A percentile compares a stretch with the other conserved stretches of the same genome.
Conservation (phyloP, 2,329 filamentous ascomycete genomes). For the Aspergillus arachidicola region DNA sequence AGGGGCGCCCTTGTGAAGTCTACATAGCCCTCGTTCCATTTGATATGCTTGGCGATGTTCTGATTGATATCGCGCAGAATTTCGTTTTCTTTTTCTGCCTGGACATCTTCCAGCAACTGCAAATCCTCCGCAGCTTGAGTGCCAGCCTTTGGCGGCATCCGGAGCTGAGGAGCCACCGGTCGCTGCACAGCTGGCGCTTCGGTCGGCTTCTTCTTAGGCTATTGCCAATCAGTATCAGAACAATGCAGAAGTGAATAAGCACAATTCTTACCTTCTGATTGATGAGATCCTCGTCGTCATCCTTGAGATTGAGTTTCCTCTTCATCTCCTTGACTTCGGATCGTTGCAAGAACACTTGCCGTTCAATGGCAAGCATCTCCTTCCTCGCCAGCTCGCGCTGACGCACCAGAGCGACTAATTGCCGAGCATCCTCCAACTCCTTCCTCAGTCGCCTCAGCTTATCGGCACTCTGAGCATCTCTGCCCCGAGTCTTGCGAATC, state of each 20-base stretch:
- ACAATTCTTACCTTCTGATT: conserved; percentile 76
- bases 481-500: conserved; percentile 89
- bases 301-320: conserved; percentile 83
- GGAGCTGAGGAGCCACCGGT: conserved; percentile 65
- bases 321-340: conserved; percentile 84
- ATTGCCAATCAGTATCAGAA: conserved; percentile 46
- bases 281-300: conserved; percentile 89
- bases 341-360: conserved; percentile 79
- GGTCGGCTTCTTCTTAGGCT: conserved; percentile 70
- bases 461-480: conserved; percentile 91
- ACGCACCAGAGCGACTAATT: conserved; percentile 75
- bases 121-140: conserved; percentile 80
- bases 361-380: conserved; percentile 74
- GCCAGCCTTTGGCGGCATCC: conserved; percentile 70
- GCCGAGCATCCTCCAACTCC: conserved; percentile 86
- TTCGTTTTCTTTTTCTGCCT: conserved; percentile 78
- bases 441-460: conserved; percentile 89
- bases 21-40: conserved; percentile 88
- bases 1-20: conserved; percentile 86
- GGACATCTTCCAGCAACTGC: conserved; percentile 72
- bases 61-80: conserved; percentile 81
- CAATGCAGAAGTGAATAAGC: conserved; percentile 30
- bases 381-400: conserved; percentile 79
- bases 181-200: conserved; percentile 65
- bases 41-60: conserved; percentile 83